These are phyloP conservation scores for Colletotrichum sp. DNA, from an alignment of 2,329 filamentous ascomycete species.

Conservation along the genomic window DNA sequence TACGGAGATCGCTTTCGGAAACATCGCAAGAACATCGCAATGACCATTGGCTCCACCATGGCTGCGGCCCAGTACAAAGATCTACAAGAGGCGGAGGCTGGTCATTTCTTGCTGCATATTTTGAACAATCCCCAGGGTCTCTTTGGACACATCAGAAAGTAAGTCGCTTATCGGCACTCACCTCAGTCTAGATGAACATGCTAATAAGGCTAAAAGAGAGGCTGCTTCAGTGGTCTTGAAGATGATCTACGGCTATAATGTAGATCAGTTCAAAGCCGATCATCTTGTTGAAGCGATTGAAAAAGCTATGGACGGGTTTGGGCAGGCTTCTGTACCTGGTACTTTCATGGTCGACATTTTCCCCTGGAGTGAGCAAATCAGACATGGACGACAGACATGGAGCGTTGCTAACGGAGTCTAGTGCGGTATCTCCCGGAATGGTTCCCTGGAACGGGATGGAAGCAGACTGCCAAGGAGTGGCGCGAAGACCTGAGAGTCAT, in stretches of 20 bases:
- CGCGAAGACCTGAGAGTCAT: neutral
- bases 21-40: slow-evolving; percentile 48
- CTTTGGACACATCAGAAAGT: slow-evolving; percentile 46
- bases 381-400: accelerated
- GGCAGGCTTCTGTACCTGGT: neutral
- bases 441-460: slow-evolving; percentile 20
- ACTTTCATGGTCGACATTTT: slow-evolving; percentile 15
- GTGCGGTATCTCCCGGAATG: slow-evolving; percentile 24
- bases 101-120: slow-evolving; percentile 45
- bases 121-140: slow-evolving; percentile 41
- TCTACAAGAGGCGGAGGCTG: slow-evolving; percentile 47
- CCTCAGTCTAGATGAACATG: neutral
- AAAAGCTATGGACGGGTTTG: neutral
- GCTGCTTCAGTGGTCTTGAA: neutral
- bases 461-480: slow-evolving; percentile 9
- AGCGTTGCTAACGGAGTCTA: slow-evolving; percentile 14
- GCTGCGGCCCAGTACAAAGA: slow-evolving; percentile 40
- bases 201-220: neutral
- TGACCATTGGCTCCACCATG: slow-evolving; percentile 46
- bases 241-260: neutral
- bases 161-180: slow-evolving; percentile 10
- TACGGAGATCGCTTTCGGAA: slow-evolving; percentile 40
- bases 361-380: neutral
- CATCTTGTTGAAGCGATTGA: neutral
- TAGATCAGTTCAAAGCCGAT: neutral